Evolutionary conservation across 2,329 filamentous ascomycete genomes (phyloP).

Genomic region (Plenodomus biglobosus): DNA sequence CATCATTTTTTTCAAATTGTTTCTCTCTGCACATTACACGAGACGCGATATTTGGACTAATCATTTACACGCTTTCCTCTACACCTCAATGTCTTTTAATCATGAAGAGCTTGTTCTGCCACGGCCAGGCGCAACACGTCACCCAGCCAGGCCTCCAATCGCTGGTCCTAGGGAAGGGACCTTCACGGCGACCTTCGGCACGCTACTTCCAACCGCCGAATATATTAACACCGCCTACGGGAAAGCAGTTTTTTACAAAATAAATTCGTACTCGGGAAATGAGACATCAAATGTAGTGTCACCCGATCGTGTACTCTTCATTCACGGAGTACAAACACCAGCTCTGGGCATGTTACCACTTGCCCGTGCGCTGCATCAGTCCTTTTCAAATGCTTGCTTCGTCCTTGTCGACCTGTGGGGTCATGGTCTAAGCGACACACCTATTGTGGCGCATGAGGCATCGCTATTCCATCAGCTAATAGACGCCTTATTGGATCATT

Average conservation of each 20-base stretch:
- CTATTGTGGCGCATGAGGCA: conserved; percentile 46
- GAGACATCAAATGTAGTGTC: conserved; percentile 27
- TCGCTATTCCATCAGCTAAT: conserved; percentile 50
- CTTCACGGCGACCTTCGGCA: conserved; percentile 45
- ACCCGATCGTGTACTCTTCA: conserved; percentile 44
- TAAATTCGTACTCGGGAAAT: conserved; percentile 37
- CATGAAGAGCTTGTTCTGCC: background rate
- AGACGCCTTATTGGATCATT: conserved; percentile 42
- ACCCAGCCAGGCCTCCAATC: conserved; percentile 25
- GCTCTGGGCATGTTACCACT: conserved; percentile 54
- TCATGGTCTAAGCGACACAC: conserved; percentile 56
- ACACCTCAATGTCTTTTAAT: too few relatives aligned
- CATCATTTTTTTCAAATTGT: too few relatives aligned
- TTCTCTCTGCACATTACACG: too few relatives aligned
- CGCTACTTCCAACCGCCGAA: conserved; percentile 43
- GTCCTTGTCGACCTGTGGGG: conserved; percentile 57
- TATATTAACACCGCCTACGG: conserved; percentile 40
- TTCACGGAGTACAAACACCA: conserved; percentile 57
- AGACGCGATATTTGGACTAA: too few relatives aligned
- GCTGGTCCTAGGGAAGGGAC: conserved; percentile 41
- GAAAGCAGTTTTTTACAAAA: conserved; percentile 47
- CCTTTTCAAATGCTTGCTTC: conserved; percentile 44
- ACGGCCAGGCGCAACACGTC: background rate
- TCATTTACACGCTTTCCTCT: too few relatives aligned
- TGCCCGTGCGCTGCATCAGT: conserved; percentile 37